phyloP scores from a whole-genome alignment of 129 eudicot genomes.

The Ambrosia trifida region DNA sequence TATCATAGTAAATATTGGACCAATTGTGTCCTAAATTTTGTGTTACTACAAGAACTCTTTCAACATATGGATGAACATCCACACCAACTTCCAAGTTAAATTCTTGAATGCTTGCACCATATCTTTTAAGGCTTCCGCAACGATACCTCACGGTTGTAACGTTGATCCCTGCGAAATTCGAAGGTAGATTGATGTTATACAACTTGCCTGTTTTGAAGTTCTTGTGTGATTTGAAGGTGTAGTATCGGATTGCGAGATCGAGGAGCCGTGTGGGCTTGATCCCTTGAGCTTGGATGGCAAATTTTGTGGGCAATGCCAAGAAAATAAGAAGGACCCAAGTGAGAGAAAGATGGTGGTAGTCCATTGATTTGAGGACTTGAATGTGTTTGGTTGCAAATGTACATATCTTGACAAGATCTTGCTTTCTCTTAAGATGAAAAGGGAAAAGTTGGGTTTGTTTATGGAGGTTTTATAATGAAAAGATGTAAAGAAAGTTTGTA shows the following conservation, averaged over 20 bases:
- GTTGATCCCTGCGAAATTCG: constrained; percentile 72
- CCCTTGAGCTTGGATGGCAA: constrained; percentile 42
- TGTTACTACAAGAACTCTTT: constrained; percentile 65
- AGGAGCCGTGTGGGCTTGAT: constrained; percentile 73
- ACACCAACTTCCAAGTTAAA: constrained; percentile 58
- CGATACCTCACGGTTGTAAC: constrained; percentile 62
- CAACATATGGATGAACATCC: constrained; percentile 58
- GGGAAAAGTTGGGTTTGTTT: constrained; percentile 25
- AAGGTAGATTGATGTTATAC: constrained; percentile 54
- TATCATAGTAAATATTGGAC: constrained; percentile 70
- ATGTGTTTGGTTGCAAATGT: constrained; percentile 31
- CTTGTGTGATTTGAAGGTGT: constrained; percentile 63
- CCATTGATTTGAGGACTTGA: constrained; percentile 45
- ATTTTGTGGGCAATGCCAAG: constrained; percentile 36
- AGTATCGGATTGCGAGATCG: constrained; percentile 73
- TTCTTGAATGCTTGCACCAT: constrained; percentile 74
- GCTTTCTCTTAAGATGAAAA: constrained; percentile 32
- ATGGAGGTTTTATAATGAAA: constrained; percentile 25
- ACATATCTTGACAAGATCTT: constrained; percentile 27
- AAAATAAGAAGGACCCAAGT: constrained; percentile 49
- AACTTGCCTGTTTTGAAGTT: constrained; percentile 61
- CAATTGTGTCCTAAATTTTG: constrained; percentile 79
- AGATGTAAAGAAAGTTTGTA: constrained; percentile 10
- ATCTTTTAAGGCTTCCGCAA: constrained; percentile 78
- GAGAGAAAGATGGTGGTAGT: constrained; percentile 33